Evolutionary conservation across 83 land plant genomes (phyloP), one percentile per base, ranked within the genome.

Genomic region (Diphasiastrum complanatum): DNA sequence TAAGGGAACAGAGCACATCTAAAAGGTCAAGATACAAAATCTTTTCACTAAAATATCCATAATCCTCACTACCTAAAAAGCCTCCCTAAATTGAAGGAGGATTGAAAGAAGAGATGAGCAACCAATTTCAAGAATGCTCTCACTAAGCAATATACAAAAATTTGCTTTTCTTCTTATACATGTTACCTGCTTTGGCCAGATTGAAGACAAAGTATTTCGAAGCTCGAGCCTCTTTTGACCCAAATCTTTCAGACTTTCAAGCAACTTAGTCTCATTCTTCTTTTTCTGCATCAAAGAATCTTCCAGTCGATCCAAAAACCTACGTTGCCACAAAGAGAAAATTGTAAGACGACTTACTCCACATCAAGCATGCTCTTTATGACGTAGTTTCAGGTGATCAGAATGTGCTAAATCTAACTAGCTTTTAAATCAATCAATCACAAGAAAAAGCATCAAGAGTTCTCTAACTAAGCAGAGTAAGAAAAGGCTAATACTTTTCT

Each of bases 111-210:
- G 29, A 22, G 23, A n/a, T 5, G 23, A n/a, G n/a, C 51, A 47
- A 5, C 8, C 19, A 49, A 49, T 8, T 19, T 16, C 5, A 19
- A 8, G 51, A 8, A 16, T 49, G 8, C 18, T 16, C 19, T 6
- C 16, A 49, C 8, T 19, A 5, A 10, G 22, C 20, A 49, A 5
- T 19, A 5, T 10, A 8, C 10, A 10, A 49, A 10, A 5, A 49
- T 49, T 6, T 10, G 6, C 6, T 19, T 49, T 49, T 8, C 10
- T 10, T 5, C 8, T 8, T 8, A 49, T 19, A 16, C 12, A 33
- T 38, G 14, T 8, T 60, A 75, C 78, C 78, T 75, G 78, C 52
- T 75, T 75, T 25, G 78, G 74, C 78, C 78, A 75, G 36, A 61
- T 54, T 28, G 72, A 48, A 26, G 73, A 34, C 43, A 75, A 43